Base-by-base conservation (phyloP, 129 eudicot genomes). In the Rutidosis leptorrhynchoides region DNA sequence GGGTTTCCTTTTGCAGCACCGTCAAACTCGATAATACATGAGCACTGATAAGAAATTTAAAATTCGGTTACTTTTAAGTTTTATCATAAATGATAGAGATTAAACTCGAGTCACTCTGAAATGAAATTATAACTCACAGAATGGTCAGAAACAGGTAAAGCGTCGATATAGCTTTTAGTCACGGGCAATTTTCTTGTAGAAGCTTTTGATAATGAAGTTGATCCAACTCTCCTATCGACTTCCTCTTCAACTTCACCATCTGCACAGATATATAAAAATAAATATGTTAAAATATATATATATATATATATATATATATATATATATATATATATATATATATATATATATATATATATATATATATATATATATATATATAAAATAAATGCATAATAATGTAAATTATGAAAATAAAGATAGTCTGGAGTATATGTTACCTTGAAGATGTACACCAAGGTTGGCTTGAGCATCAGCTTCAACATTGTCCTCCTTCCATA, bases 1-100 rank as follows among this genome's bases (percentile, higher is more conserved):
- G 99, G 99, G 82, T 93, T 93, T 61, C 96, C 95, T 80, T 89
- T 93, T 62, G 99, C 88, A 48, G 99, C 96, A 55, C 99, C 99
- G 77, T 93, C 99, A 77, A 93, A 93, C 84, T 93, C 95, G 23
- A 93, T 78, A 68, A 81, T 67, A 71, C 84, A 93, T 16, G 96
- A 84, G 69, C 76, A 43, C 95, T 82, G 84, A 17, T 43, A 35
- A n/a, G n/a, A n/a, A n/a, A n/a, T n/a, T n/a, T n/a, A n/a, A n/a
- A n/a, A n/a, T n/a, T n/a, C n/a, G n/a, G n/a, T n/a, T n/a, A n/a
- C n/a, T n/a, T n/a, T n/a, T n/a, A n/a, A n/a, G n/a, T n/a, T n/a
- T n/a, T n/a, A n/a, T n/a, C n/a, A 49, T 14, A 25, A 2, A 22
- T 27, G n/a, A 56, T 12, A 63, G 25, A 28, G 15, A 19, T 28